A percentile compares a stretch with the other conserved stretches of the same genome.
These are phyloP conservation scores for Aegilops bicornis DNA, from an alignment of 176 grass and related monocot genomes.

Conservation along the genomic window DNA sequence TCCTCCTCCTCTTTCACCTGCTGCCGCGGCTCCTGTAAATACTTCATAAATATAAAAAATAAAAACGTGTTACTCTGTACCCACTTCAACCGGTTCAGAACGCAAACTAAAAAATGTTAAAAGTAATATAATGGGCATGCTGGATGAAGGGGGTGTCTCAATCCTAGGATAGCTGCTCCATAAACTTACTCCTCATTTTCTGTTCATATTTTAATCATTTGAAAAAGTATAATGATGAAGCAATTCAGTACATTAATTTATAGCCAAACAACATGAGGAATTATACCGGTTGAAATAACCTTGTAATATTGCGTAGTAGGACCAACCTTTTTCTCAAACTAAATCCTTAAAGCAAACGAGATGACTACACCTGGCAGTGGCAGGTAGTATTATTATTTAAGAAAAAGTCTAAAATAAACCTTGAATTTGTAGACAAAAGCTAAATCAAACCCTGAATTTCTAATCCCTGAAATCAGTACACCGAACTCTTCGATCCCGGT, in stretches of 20 bases:
- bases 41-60: not conserved
- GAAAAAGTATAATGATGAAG: not conserved
- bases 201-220: not conserved
- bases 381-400: not conserved
- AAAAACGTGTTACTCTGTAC: not conserved
- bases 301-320: not conserved
- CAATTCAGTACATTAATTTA: not conserved
- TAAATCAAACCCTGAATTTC: no score
- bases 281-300: not conserved
- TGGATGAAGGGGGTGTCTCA: not conserved
- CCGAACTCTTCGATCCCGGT: no score
- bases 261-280: not conserved
- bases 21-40: not conserved
- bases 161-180: not conserved
- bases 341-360: not conserved
- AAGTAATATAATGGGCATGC: not conserved
- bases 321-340: no score
- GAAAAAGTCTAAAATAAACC: no score
- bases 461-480: no score
- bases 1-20: not conserved
- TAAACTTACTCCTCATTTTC: not conserved
- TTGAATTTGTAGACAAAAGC: no score
- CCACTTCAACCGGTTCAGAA: not conserved
- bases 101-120: not conserved
- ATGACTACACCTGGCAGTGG: not conserved